phyloP scores from a whole-genome alignment of 148 eudicot genomes.

The Selenicereus undatus region DNA sequence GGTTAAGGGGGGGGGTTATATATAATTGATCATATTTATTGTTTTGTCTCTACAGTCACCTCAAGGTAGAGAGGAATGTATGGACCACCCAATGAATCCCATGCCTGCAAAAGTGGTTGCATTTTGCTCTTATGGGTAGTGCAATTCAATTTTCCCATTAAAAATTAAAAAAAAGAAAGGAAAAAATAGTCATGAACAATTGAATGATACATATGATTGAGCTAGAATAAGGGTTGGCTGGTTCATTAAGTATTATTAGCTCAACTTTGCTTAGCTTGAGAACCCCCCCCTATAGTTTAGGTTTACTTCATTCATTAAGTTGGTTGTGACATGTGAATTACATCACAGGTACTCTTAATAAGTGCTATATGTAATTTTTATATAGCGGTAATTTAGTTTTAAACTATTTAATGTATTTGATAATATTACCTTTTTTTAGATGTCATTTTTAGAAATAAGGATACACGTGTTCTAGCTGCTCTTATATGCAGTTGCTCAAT shows the following conservation, averaged over 20 bases:
- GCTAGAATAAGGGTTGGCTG: not conserved
- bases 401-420: too few species aligned
- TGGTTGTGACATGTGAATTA: not conserved
- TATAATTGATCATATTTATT: not conserved
- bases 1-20: not conserved
- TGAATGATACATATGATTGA: not conserved
- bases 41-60: not conserved
- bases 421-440: too few species aligned
- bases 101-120: slow-evolving; percentile 1
- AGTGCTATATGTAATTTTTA: too few species aligned
- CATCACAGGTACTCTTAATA: too few species aligned
- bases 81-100: not conserved
- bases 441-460: too few species aligned
- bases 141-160: not conserved
- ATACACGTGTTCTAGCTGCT: too few species aligned
- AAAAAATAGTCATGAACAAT: not conserved
- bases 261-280: not conserved
- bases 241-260: not conserved
- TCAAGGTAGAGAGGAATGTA: not conserved
- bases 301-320: too few species aligned
- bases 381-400: too few species aligned
- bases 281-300: too few species aligned
- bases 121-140: not conserved
- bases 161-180: not conserved
- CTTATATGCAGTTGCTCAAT: too few species aligned